Base-by-base conservation (phyloP, 2,329 filamentous ascomycete species). In the Ophiostoma triangulosporum region DNA sequence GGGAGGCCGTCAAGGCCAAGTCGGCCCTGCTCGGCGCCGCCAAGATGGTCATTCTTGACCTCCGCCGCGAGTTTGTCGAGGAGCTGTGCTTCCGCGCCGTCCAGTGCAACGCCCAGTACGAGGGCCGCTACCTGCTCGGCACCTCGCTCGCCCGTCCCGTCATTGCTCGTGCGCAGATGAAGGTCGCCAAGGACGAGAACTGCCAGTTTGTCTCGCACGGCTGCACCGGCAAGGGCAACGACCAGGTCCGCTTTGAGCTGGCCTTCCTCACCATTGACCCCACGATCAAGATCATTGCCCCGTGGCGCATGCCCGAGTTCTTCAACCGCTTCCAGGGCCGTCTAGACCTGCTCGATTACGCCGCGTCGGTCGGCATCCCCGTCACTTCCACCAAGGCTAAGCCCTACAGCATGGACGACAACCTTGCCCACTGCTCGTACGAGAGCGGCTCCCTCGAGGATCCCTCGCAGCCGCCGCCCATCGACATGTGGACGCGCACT, bases 401-500 rank as follows among this genome's bases (percentile, higher is more conserved):
- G 69, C 82, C 81, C 48, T 86, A 80, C 78, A 75, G 69, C 52
- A 71, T 78, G 75, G 71, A 72, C 52, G 68, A 69, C 62, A 61
- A 61, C 54, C 56, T 63, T 38, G 58, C 82, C 54, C 86, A 91
- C 70, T 87, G 82, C 74, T 77, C 72, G 57, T 94, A 93, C 68
- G 88, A 94, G 73, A 57, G 55, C 51, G 59, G 59, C 36, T 83
- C 83, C 58, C 75, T 88, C 56, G 84, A 87, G 69, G 79, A 80
- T 59, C 75, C 75, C 43, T 69, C 77, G 64, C 71, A 76, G 61
- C 80, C 82, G 56, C 79, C 86, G 35, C 85, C 86, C 53, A 73
- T 77, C 61, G 84, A 90, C 66, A 86, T 91, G 81, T 91, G 87
- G 87, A 90, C 80, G 63, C 73, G 83, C 63, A 85, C 82, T 55